These are phyloP conservation scores for Diplodia seriata DNA, from an alignment of 2,329 filamentous ascomycete species.

Conservation along the genomic window DNA sequence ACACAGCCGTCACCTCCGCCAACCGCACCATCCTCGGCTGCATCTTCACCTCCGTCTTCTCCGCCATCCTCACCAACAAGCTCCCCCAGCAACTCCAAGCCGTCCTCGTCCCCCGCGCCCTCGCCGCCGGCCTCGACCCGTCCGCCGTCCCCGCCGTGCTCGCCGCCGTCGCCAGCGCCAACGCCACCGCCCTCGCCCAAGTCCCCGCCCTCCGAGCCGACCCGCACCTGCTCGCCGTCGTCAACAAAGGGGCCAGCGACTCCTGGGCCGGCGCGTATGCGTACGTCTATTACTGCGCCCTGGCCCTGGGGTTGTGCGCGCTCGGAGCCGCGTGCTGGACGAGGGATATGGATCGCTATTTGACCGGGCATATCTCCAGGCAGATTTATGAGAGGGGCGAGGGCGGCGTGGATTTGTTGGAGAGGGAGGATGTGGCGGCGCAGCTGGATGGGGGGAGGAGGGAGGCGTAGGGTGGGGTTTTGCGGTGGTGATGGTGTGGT, in stretches of 20 bases:
- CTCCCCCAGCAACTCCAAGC: constrained; percentile 36
- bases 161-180: constrained; percentile 35
- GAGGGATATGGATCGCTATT: constrained; percentile 38
- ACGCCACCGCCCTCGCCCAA: constrained; percentile 31
- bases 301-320: no score
- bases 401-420: constrained; percentile 33
- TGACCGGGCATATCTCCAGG: constrained; percentile 37
- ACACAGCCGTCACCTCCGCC: constrained; percentile 35
- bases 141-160: constrained; percentile 36
- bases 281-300: constrained; percentile 39
- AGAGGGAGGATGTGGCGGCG: neutral
- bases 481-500: no score
- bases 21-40: constrained; percentile 37
- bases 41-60: constrained; percentile 36
- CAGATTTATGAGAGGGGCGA: constrained; percentile 35
- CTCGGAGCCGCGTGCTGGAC: no score
- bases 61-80: constrained; percentile 40
- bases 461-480: no score
- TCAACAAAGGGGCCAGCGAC: constrained; percentile 34
- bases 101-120: constrained; percentile 30
- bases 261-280: constrained; percentile 37
- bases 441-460: neutral
- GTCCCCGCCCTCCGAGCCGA: constrained; percentile 33
- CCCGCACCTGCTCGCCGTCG: constrained; percentile 35
- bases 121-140: constrained; percentile 35